Percentiles rank a stretch among this genome's conserved stretches.
Evolutionary conservation across 2,329 filamentous ascomycete genomes (phyloP).

Genomic region (Fusarium fujikuroi): DNA sequence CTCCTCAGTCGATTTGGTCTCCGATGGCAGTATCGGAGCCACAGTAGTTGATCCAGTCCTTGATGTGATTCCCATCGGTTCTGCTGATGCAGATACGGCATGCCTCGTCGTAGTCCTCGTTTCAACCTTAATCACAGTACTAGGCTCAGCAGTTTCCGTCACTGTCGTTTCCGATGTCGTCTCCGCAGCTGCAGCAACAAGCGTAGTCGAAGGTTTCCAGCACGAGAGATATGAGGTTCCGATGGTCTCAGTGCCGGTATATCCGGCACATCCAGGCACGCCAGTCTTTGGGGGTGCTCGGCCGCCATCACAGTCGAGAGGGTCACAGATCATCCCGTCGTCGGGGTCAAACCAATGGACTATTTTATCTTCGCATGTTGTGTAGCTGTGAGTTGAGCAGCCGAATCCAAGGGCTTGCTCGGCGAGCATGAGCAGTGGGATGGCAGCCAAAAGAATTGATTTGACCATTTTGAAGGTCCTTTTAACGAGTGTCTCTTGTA

Average conservation of each 20-base stretch:
- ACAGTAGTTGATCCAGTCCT: slow-evolving; percentile 1
- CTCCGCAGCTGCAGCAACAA: neutral
- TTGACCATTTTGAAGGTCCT: slow-evolving; percentile 9
- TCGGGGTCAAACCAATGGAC: slow-evolving; percentile 58
- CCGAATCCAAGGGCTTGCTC: slow-evolving; percentile 18
- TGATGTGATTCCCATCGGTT: neutral
- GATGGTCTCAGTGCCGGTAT: slow-evolving; percentile 51
- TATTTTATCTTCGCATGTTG: slow-evolving; percentile 38
- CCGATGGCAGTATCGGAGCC: slow-evolving; percentile 6
- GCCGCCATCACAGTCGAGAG: slow-evolving; percentile 65
- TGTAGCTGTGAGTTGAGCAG: slow-evolving; percentile 31
- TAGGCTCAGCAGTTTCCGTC: neutral
- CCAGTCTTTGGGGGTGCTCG: slow-evolving; percentile 61
- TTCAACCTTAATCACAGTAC: neutral
- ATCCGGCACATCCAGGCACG: slow-evolving; percentile 60
- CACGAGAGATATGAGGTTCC: slow-evolving; percentile 30
- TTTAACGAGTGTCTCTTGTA: neutral
- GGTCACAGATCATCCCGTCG: slow-evolving; percentile 62
- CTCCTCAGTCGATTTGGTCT: neutral
- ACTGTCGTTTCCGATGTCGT: neutral
- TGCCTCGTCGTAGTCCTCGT: neutral
- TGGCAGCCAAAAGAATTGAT: neutral
- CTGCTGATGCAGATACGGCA: neutral
- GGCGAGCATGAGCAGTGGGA: slow-evolving; percentile 20
- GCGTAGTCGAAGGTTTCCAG: slow-evolving; percentile 25